Percentiles rank a stretch among this genome's conserved stretches.
Conservation (phyloP, 441 rosid species). For the Jatropha multifida region DNA sequence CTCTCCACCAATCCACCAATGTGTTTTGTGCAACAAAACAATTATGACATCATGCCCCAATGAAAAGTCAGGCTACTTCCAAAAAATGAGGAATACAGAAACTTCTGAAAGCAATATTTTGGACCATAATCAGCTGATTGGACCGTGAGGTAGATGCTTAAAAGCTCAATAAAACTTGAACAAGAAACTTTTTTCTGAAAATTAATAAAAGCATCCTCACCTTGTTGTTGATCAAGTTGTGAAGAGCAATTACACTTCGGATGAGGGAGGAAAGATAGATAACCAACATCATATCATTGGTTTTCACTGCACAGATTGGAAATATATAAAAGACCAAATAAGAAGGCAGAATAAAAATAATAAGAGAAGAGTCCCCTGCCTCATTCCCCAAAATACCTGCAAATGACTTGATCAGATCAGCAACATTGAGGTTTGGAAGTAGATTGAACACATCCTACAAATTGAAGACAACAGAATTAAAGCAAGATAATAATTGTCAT, state of each 20-base stretch:
- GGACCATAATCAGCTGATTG: not conserved
- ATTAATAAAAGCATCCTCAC: slow-evolving; percentile 25
- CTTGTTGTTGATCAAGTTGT: slow-evolving; percentile 77
- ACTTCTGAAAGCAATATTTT: not conserved
- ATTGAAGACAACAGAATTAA: slow-evolving; percentile 2
- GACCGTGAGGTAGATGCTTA: not conserved
- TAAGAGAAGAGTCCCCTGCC: not conserved
- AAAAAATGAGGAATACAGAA: not conserved
- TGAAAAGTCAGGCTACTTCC: not conserved
- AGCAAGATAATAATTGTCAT: not conserved
- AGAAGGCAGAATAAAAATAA: not conserved
- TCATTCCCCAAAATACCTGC: slow-evolving; percentile 40
- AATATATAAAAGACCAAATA: slow-evolving; percentile 10
- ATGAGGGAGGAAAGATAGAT: slow-evolving; percentile 71
- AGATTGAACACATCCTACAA: slow-evolving; percentile 75
- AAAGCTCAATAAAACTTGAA: not conserved
- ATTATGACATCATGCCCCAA: not conserved
- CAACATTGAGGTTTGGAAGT: slow-evolving; percentile 74
- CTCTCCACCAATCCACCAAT: not conserved
- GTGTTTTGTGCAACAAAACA: not conserved
- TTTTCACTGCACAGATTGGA: slow-evolving; percentile 50
- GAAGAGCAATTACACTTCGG: slow-evolving; percentile 71
- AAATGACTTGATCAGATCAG: slow-evolving; percentile 77
- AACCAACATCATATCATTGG: slow-evolving; percentile 83
- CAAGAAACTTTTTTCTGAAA: not conserved